Percentiles rank a stretch among this genome's conserved stretches.
These are phyloP conservation scores for Syzygium syzygioides DNA, from an alignment of 441 rosid genomes.

Conservation along the genomic window DNA sequence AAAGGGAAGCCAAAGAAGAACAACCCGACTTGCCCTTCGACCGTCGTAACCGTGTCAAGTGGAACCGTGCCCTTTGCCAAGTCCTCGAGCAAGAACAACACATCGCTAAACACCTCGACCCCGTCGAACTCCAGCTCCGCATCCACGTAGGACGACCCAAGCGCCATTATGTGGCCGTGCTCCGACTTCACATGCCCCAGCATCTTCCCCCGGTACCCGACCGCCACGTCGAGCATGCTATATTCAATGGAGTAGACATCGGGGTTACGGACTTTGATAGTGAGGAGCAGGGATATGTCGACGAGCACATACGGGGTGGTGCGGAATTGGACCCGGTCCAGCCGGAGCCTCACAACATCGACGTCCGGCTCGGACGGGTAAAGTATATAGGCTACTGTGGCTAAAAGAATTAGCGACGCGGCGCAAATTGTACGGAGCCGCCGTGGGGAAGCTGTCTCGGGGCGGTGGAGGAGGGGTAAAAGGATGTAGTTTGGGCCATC, in stretches of 20 bases:
- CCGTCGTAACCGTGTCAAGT: slow-evolving; percentile 4
- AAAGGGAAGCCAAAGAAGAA: background rate
- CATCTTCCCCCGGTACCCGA: slow-evolving; percentile 9
- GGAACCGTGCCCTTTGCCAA: slow-evolving; percentile 8
- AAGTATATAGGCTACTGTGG: background rate
- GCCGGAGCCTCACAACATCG: slow-evolving; percentile 2
- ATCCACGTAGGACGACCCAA: slow-evolving; percentile 5
- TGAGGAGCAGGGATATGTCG: background rate
- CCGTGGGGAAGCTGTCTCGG: background rate
- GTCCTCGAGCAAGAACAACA: slow-evolving; percentile 8
- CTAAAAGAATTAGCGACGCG: background rate
- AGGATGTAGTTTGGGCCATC: background rate
- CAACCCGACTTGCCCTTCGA: slow-evolving; percentile 5
- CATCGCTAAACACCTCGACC: slow-evolving; percentile 4
- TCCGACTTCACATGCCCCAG: slow-evolving; percentile 5
- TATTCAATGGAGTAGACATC: slow-evolving; percentile 10
- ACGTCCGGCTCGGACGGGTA: slow-evolving; percentile 12
- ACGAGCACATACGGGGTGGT: background rate
- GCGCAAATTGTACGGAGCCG: background rate
- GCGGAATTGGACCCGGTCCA: slow-evolving; percentile 3
- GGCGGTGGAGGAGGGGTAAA: background rate
- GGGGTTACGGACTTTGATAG: background rate
- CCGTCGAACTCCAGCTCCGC: slow-evolving; percentile 6
- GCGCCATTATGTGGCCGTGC: background rate
- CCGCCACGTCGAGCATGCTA: background rate